Base-by-base conservation (phyloP, 2,329 filamentous ascomycete genomes). In the Xylariaceae sp. region DNA sequence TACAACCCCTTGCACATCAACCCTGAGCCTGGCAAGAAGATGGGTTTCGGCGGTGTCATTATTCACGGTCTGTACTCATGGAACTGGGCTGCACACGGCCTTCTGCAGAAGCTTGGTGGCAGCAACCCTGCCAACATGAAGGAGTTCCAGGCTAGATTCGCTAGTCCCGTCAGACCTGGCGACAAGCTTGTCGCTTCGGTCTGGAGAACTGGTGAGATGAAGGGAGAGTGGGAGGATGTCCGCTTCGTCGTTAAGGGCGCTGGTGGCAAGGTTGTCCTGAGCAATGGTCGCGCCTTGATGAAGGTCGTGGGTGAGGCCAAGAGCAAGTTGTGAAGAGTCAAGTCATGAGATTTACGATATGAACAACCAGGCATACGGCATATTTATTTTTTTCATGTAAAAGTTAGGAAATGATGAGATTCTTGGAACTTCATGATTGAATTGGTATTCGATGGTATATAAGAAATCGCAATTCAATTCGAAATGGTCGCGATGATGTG, bases 1-100 rank as follows among this genome's bases (percentile, higher is more conserved):
- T 96, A 96, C 77, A 96, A 96, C 78, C 92, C 92, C 34, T 85
- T 96, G 41, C 92, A 96, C 73, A 91, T 90, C 5, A 89, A 89
- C 15, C 91, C 91, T 10, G 89, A 91, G 75, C 90, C 91, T 0
- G 91, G 91, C 61, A 77, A 84, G 75, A 88, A 91, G 77, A 96
- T 96, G 90, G 92, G 92, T 61, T 96, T 96, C 67, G 90, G 90
- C 34, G 92, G 92, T 39, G 80, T 85, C 67, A 96, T 96, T 74
- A 89, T 96, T 73, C 92, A 96, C 76, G 92, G 92, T 17, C 80
- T 96, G 51, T 96, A 87, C 77, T 90, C 86, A 67, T 96, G 89
- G 87, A 96, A 96, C 77, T 84, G 83, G 59, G 83, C 89, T 1
- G 84, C 83, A 13, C 90, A 93, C 70, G 86, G 82, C 34, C 78